A percentile compares a stretch with the other conserved stretches of the same genome.
Conservation (phyloP, 2,329 filamentous ascomycete genomes). For the Fusarium sororula region DNA sequence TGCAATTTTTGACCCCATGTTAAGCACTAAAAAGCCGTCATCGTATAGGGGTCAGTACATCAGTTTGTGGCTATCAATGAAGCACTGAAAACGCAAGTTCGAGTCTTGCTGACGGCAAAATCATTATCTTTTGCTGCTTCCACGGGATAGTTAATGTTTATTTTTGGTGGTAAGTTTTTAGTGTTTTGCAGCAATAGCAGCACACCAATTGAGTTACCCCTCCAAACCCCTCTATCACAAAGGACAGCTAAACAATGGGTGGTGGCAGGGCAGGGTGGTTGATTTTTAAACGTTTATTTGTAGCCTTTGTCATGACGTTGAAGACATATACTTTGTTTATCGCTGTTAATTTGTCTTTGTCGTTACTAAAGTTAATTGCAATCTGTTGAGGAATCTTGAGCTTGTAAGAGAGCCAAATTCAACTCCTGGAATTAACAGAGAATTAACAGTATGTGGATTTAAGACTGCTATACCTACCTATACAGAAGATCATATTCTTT, state of each 20-base stretch:
- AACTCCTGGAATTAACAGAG: neutral
- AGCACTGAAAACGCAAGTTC: constrained; percentile 39
- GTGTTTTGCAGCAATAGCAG: neutral
- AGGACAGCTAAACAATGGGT: neutral
- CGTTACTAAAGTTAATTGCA: neutral
- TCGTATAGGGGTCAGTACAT: constrained; percentile 41
- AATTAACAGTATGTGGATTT: neutral
- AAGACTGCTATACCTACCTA: no score
- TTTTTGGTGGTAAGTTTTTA: neutral
- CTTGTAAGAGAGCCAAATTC: neutral
- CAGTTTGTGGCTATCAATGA: constrained; percentile 34
- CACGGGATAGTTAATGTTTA: neutral
- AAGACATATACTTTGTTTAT: neutral
- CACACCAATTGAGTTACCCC: neutral
- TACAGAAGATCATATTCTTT: neutral
- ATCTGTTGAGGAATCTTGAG: neutral
- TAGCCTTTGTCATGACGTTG: neutral
- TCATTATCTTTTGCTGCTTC: constrained; percentile 6
- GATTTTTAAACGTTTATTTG: neutral
- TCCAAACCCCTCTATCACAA: constrained; percentile 2
- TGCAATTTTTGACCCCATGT: neutral
- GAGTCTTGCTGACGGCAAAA: constrained; percentile 37
- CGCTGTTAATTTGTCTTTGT: neutral
- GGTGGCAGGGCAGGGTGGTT: neutral
- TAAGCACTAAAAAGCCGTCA: constrained; percentile 29